These are phyloP conservation scores for Thyridium curvatum DNA, from an alignment of 2,329 filamentous ascomycete species.

Conservation along the genomic window DNA sequence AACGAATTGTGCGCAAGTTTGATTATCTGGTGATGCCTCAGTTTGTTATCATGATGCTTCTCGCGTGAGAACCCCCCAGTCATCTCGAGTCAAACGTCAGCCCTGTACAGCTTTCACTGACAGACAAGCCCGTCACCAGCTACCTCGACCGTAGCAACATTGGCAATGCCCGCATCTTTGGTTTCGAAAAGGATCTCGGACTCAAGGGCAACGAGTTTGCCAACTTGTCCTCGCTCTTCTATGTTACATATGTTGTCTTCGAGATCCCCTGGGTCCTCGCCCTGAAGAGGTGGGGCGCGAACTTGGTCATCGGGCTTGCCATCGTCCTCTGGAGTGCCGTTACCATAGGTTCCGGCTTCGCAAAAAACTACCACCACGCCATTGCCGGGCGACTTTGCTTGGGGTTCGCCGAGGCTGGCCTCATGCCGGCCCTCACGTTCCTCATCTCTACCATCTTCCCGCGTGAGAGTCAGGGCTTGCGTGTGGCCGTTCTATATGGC, in stretches of 20 bases:
- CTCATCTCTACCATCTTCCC: too few relatives aligned
- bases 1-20: too few relatives aligned
- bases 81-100: too few relatives aligned
- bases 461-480: too few relatives aligned
- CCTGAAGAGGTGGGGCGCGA: not conserved
- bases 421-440: not conserved
- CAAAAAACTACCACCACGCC: not conserved
- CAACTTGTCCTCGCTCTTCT: constrained; percentile 49
- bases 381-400: constrained; percentile 5
- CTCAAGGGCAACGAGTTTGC: constrained; percentile 52
- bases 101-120: too few relatives aligned
- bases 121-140: not conserved
- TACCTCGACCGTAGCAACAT: constrained; percentile 21
- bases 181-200: constrained; percentile 44
- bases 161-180: constrained; percentile 55
- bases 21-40: too few relatives aligned
- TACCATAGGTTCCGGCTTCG: too few relatives aligned
- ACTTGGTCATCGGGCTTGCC: constrained; percentile 4
- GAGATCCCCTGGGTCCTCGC: constrained; percentile 40
- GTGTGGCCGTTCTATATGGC: too few relatives aligned
- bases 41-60: too few relatives aligned
- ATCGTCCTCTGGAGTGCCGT: constrained; percentile 1
- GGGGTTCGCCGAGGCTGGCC: constrained; percentile 7
- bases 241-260: constrained; percentile 55
- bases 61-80: too few relatives aligned